Percentiles rank a stretch among this genome's conserved stretches.
Conservation (phyloP, 495 filamentous ascomycete species). For the Xylaria acuta region DNA sequence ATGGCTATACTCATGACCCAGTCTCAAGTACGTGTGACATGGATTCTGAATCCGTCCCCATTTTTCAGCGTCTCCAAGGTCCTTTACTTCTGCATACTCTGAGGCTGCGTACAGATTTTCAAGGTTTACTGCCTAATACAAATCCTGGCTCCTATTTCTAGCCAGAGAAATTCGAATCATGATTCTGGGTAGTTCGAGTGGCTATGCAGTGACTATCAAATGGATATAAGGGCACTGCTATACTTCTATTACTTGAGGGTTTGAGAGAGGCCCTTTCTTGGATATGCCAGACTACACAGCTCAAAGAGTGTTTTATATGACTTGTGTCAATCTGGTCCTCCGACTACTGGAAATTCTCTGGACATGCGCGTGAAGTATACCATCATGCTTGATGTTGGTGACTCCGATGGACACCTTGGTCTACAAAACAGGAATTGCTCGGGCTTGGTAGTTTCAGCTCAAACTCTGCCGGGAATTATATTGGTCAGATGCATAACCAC, state of each 20-base stretch:
- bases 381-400: neutral
- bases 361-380: neutral
- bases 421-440: neutral
- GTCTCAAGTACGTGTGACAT: too few relatives aligned
- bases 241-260: neutral
- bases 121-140: neutral
- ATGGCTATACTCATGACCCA: too few relatives aligned
- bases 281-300: neutral
- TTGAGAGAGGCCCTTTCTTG: neutral
- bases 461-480: neutral
- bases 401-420: neutral
- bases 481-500: neutral
- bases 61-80: neutral
- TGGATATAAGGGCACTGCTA: neutral
- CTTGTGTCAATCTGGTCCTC: neutral
- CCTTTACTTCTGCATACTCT: neutral
- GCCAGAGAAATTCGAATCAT: neutral
- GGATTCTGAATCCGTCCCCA: neutral
- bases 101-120: neutral
- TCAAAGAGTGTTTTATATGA: neutral
- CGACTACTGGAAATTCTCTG: neutral
- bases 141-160: neutral
- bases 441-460: neutral
- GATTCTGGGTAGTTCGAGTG: neutral
- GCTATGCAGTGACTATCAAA: neutral